Conservation (phyloP, 805 yeast genomes). For the Candida odintsovae region DNA sequence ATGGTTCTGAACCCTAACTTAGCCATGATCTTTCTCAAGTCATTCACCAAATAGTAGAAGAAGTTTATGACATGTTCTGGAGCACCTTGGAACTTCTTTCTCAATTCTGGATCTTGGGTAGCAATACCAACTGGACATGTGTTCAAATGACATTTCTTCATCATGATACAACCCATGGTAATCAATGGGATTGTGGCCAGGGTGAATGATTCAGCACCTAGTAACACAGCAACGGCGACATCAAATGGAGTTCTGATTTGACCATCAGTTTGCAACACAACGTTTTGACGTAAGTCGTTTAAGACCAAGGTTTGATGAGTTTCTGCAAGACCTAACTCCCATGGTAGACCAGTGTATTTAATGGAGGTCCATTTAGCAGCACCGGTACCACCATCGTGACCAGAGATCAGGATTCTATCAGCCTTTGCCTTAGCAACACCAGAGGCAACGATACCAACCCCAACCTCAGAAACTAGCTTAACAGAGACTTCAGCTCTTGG, state of each 20-base stretch:
- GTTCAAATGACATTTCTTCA: conserved; percentile 90
- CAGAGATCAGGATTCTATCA: conserved; percentile 90
- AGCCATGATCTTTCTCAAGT: conserved; percentile 90
- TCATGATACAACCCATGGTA: conserved; percentile 96
- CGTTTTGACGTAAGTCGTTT: conserved; percentile 94
- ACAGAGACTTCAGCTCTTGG: conserved; percentile 97
- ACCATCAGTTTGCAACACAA: conserved; percentile 96
- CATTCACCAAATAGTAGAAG: conserved; percentile 91
- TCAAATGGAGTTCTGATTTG: conserved; percentile 96
- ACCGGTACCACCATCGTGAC: conserved; percentile 99
- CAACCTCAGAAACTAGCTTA: conserved; percentile 94
- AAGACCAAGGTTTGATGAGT: conserved; percentile 95
- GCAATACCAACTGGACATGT: conserved; percentile 99
- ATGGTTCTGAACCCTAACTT: conserved; percentile 90
- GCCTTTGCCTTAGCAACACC: conserved; percentile 99
- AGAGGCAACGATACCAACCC: conserved; percentile 98
- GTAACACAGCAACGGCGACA: conserved; percentile 89
- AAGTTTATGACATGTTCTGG: conserved; percentile 98
- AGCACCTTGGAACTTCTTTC: conserved; percentile 90
- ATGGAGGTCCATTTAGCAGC: conserved; percentile 97
- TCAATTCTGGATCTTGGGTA: conserved; percentile 91
- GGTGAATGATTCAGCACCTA: conserved; percentile 99
- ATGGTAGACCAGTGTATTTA: conserved; percentile 95
- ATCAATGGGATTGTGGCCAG: conserved; percentile 96
- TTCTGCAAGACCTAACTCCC: conserved; percentile 98